These are phyloP conservation scores for Hapsidospora chrysogenum DNA, from an alignment of 495 filamentous ascomycete genomes.

Conservation along the genomic window DNA sequence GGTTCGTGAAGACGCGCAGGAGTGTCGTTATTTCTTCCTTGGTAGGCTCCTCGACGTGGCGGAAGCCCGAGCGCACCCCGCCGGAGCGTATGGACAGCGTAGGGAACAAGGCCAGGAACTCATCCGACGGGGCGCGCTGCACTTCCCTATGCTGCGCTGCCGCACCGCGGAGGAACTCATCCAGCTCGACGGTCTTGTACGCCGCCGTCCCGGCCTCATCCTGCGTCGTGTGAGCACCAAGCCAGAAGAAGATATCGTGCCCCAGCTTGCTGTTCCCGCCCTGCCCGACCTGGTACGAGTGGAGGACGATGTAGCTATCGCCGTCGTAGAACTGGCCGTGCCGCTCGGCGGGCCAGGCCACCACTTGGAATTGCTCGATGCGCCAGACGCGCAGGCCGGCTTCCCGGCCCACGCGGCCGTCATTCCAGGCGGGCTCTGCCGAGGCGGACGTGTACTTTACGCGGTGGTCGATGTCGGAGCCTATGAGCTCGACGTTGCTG, in stretches of 20 bases:
- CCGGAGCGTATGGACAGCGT: too few species aligned
- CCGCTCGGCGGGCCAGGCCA: slow-evolving; percentile 35
- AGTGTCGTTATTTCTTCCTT: too few species aligned
- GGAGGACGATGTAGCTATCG: slow-evolving; percentile 45
- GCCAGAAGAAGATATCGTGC: slow-evolving; percentile 46
- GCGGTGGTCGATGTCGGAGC: slow-evolving; percentile 39
- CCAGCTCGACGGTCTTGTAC: slow-evolving; percentile 50
- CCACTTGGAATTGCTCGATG: slow-evolving; percentile 43
- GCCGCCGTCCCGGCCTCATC: slow-evolving; percentile 48
- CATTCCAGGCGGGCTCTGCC: slow-evolving; percentile 46
- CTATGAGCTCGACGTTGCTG: slow-evolving; percentile 45
- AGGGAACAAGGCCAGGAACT: too few species aligned
- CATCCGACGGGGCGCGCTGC: too few species aligned
- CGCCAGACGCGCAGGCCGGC: slow-evolving; percentile 41
- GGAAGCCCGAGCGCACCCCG: too few species aligned
- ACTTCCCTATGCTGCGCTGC: slow-evolving; percentile 43
- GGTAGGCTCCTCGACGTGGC: too few species aligned
- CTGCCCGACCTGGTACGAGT: slow-evolving; percentile 32
- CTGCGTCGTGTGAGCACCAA: slow-evolving; percentile 39
- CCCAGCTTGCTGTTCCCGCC: slow-evolving; percentile 24
- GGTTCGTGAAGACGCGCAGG: too few species aligned
- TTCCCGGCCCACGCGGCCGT: slow-evolving; percentile 25
- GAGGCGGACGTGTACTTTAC: slow-evolving; percentile 44
- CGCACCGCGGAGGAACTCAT: slow-evolving; percentile 41
- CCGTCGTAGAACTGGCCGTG: slow-evolving; percentile 43